Evolutionary conservation across 306 rosid genomes (phyloP).

Genomic region (Citrullus mucosospermus): DNA sequence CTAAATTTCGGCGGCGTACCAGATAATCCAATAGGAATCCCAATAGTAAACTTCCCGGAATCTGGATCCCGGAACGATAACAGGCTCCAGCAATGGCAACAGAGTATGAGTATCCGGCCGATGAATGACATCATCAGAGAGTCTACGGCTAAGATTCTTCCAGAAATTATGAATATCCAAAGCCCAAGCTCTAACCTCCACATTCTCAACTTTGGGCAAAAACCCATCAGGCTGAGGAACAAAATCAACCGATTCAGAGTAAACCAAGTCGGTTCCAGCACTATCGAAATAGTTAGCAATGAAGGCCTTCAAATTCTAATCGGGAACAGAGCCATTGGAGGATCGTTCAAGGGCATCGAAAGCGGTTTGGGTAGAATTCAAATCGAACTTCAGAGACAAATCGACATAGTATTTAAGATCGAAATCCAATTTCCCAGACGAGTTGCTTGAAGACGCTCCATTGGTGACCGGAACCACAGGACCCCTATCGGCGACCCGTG

Average conservation of each 20-base stretch:
- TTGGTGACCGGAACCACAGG: conserved; percentile 29
- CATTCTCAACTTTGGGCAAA: conserved; percentile 46
- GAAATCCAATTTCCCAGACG: conserved; percentile 26
- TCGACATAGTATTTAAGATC: conserved; percentile 73
- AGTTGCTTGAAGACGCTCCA: conserved; percentile 28
- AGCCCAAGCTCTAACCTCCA: conserved; percentile 59
- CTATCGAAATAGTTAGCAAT: not conserved
- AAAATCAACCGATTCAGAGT: conserved; percentile 41
- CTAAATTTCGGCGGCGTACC: too few relatives aligned
- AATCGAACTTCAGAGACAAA: conserved; percentile 36
- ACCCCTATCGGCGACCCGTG: not conserved
- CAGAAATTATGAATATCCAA: conserved; percentile 32
- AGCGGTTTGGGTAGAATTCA: conserved; percentile 25
- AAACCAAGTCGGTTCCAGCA: conserved; percentile 34
- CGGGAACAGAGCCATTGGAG: conserved; percentile 24
- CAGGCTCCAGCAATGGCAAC: too few relatives aligned
- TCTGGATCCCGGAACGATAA: too few relatives aligned
- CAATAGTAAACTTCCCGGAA: too few relatives aligned
- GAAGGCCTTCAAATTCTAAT: conserved; percentile 18
- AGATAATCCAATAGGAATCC: too few relatives aligned
- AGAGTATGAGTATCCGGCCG: too few relatives aligned
- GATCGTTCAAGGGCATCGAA: conserved; percentile 29
- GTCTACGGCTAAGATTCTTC: too few relatives aligned
- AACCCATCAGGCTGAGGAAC: conserved; percentile 43
- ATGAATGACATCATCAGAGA: too few relatives aligned